Conservation (phyloP, 257 asterid species). For the Craterostigma plantagineum region DNA sequence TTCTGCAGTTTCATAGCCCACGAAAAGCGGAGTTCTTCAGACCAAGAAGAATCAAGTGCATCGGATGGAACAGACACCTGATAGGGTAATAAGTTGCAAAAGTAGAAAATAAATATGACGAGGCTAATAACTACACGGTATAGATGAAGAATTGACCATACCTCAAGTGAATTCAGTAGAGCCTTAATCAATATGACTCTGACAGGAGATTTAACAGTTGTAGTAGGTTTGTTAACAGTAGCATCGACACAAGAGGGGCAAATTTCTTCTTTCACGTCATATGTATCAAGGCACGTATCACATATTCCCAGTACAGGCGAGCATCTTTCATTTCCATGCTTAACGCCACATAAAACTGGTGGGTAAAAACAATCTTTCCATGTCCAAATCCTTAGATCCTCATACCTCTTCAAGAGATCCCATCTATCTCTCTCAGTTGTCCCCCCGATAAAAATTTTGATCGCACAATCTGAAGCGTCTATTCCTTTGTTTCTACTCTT, state of each 20-base stretch:
- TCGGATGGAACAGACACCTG: constrained; percentile 73
- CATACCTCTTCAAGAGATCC: constrained; percentile 40
- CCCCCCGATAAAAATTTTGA: constrained; percentile 51
- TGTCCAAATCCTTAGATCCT: constrained; percentile 61
- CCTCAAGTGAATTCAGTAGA: constrained; percentile 58
- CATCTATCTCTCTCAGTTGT: constrained; percentile 34
- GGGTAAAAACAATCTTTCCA: constrained; percentile 71
- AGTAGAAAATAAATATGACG: neutral
- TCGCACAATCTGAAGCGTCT: constrained; percentile 44
- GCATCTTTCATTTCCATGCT: constrained; percentile 44
- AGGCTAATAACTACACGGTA: no score
- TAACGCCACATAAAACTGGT: constrained; percentile 28
- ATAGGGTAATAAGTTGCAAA: constrained; percentile 2
- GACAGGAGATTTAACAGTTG: constrained; percentile 21
- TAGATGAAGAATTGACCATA: constrained; percentile 10
- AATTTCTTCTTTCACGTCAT: constrained; percentile 19
- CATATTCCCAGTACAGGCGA: constrained; percentile 45
- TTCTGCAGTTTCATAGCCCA: constrained; percentile 69
- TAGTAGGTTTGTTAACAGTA: constrained; percentile 12
- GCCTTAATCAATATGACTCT: constrained; percentile 63
- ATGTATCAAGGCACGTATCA: constrained; percentile 35
- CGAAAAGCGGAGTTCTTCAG: constrained; percentile 43
- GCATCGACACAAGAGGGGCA: constrained; percentile 32
- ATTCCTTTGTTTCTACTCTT: constrained; percentile 19
- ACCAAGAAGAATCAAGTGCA: constrained; percentile 75